phyloP scores from a whole-genome alignment of 1,284 basidiomycete genomes.

The Tilletia caries region DNA sequence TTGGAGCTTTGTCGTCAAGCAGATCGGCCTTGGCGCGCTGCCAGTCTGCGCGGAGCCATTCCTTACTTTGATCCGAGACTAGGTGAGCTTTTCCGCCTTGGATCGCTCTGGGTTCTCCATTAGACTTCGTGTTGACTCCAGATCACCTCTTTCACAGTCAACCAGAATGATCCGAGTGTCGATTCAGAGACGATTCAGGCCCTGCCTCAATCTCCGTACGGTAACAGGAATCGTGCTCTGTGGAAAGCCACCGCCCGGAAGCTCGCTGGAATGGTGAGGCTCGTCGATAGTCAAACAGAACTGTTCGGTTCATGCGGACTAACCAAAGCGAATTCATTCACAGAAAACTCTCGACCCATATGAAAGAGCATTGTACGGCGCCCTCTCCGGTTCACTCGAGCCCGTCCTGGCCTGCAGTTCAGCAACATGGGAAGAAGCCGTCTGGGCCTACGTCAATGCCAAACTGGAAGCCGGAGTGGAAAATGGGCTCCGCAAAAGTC shows the following conservation, averaged over 20 bases:
- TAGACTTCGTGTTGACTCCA: too few species aligned
- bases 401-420: slow-evolving; percentile 70
- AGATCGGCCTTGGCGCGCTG: slow-evolving; percentile 86
- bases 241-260: slow-evolving; percentile 49
- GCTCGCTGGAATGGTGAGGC: slow-evolving; percentile 31
- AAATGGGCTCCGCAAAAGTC: background rate
- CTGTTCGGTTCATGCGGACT: background rate
- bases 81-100: slow-evolving; percentile 17
- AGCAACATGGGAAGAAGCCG: slow-evolving; percentile 80
- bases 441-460: slow-evolving; percentile 86
- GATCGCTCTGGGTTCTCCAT: too few species aligned
- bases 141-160: background rate
- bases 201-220: slow-evolving; percentile 22
- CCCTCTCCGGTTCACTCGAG: slow-evolving; percentile 76
- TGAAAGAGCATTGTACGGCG: slow-evolving; percentile 81
- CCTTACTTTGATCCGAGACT: slow-evolving; percentile 43
- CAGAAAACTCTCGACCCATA: slow-evolving; percentile 68
- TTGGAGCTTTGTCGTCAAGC: slow-evolving; percentile 76
- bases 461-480: slow-evolving; percentile 77
- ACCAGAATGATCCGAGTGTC: background rate
- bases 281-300: too few species aligned
- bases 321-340: background rate
- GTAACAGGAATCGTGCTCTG: slow-evolving; percentile 44
- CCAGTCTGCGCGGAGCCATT: slow-evolving; percentile 71
- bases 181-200: too few species aligned